Evolutionary conservation across 495 filamentous ascomycete species (phyloP).

Genomic region (Podospora conica): DNA sequence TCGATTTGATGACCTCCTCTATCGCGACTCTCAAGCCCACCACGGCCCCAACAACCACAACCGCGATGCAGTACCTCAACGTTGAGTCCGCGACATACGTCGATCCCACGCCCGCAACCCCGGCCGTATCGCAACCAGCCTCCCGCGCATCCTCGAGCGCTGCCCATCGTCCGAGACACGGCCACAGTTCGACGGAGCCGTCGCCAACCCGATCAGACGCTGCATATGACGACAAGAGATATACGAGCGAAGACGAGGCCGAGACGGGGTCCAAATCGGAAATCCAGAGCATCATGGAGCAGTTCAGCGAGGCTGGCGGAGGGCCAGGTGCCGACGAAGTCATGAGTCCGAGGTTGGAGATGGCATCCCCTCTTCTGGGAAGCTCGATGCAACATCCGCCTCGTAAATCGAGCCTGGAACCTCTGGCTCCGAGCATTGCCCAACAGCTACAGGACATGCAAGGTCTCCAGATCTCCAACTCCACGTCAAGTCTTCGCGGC

Average conservation of each 20-base stretch:
- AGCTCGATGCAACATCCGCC: constrained; percentile 65
- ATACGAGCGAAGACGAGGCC: constrained; percentile 48
- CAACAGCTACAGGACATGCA: constrained; percentile 41
- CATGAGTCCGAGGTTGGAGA: constrained; percentile 72
- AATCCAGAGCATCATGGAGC: constrained; percentile 95
- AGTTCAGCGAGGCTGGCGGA: constrained; percentile 62
- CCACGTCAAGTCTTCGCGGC: constrained; percentile 27
- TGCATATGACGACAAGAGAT: constrained; percentile 47
- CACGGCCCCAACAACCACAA: constrained; percentile 26
- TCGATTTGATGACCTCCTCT: constrained; percentile 47
- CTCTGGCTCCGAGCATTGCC: constrained; percentile 43
- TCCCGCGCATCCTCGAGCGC: constrained; percentile 47
- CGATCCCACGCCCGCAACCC: constrained; percentile 58
- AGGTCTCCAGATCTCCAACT: constrained; percentile 29
- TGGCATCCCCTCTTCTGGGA: constrained; percentile 62
- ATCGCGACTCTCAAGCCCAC: constrained; percentile 45
- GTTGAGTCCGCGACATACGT: constrained; percentile 48
- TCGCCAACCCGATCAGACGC: constrained; percentile 55
- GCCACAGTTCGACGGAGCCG: constrained; percentile 32
- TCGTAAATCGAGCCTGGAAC: constrained; percentile 77
- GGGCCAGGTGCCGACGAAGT: constrained; percentile 66
- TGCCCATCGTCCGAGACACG: constrained; percentile 26
- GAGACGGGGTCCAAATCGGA: constrained; percentile 72
- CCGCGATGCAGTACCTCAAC: constrained; percentile 35
- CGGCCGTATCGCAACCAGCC: constrained; percentile 40